Evolutionary conservation across 495 filamentous ascomycete genomes (phyloP).

Genomic region (Penicillium manginii): DNA sequence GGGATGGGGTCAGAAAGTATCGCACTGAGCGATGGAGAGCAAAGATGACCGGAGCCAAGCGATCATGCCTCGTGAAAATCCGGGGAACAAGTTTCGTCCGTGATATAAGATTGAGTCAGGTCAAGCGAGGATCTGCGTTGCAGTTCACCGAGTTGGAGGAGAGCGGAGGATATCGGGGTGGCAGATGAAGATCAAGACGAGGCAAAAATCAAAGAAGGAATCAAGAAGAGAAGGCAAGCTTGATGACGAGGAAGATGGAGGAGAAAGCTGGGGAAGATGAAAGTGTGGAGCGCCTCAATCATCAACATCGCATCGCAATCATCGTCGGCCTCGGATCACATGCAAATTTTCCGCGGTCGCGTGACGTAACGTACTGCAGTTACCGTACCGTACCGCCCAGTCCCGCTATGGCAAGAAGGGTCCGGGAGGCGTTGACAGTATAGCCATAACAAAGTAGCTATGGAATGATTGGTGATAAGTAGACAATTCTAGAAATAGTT

Average conservation of each 20-base stretch:
- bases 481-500: background rate
- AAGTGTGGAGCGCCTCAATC: conserved; percentile 20
- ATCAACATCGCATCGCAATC: conserved; percentile 1
- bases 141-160: background rate
- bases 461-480: background rate
- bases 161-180: background rate
- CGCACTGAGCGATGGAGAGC: conserved; percentile 33
- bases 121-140: conserved; percentile 5
- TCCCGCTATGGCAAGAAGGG: background rate
- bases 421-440: background rate
- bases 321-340: conserved; percentile 36
- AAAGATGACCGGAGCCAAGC: conserved; percentile 24
- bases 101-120: conserved; percentile 8
- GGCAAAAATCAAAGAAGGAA: background rate
- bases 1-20: conserved; percentile 18
- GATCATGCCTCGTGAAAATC: conserved; percentile 38
- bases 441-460: background rate
- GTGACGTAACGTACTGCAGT: conserved; percentile 47
- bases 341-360: conserved; percentile 44
- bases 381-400: conserved; percentile 20
- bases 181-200: background rate
- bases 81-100: conserved; percentile 1
- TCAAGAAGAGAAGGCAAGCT: background rate
- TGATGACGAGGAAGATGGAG: conserved; percentile 8
- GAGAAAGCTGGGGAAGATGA: conserved; percentile 31